Percentiles rank a stretch among this genome's conserved stretches.
Evolutionary conservation across 345 rosid genomes (phyloP).

Genomic region (Lumnitzera littorea): DNA sequence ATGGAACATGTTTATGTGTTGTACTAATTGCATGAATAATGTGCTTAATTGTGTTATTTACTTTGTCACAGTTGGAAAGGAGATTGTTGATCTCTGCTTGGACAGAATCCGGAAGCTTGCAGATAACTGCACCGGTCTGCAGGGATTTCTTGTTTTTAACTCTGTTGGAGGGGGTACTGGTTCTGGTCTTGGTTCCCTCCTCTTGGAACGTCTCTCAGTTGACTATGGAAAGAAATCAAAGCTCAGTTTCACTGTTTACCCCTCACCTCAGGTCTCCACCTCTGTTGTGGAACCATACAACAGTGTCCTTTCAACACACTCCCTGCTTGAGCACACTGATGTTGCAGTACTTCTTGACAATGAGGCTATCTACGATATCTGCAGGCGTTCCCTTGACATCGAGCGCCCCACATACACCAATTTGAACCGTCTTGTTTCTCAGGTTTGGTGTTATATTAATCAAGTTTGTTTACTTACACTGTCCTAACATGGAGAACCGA

Average conservation of each 20-base stretch:
- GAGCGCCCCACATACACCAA: conserved; percentile 59
- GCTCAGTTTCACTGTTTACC: conserved; percentile 51
- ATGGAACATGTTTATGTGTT: not conserved
- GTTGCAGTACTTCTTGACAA: conserved; percentile 47
- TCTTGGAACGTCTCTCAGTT: conserved; percentile 55
- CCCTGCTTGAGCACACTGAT: conserved; percentile 57
- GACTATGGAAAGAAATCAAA: conserved; percentile 53
- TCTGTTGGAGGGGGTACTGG: conserved; percentile 64
- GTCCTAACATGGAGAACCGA: too few species aligned
- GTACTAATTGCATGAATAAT: not conserved
- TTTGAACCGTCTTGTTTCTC: conserved; percentile 50
- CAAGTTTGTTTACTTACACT: too few species aligned
- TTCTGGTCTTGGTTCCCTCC: conserved; percentile 52
- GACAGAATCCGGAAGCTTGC: conserved; percentile 52
- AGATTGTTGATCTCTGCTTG: conserved; percentile 53
- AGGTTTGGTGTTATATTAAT: conserved; percentile 14
- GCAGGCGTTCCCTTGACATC: conserved; percentile 55
- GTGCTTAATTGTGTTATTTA: not conserved
- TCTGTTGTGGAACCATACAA: conserved; percentile 54
- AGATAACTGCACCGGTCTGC: conserved; percentile 57
- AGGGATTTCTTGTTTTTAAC: conserved; percentile 54
- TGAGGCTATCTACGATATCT: conserved; percentile 54
- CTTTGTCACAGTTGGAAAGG: conserved; percentile 32
- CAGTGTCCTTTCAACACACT: conserved; percentile 51
- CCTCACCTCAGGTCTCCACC: conserved; percentile 57